phyloP scores from a whole-genome alignment of 441 rosid species.

The Adansonia rubrostipa region DNA sequence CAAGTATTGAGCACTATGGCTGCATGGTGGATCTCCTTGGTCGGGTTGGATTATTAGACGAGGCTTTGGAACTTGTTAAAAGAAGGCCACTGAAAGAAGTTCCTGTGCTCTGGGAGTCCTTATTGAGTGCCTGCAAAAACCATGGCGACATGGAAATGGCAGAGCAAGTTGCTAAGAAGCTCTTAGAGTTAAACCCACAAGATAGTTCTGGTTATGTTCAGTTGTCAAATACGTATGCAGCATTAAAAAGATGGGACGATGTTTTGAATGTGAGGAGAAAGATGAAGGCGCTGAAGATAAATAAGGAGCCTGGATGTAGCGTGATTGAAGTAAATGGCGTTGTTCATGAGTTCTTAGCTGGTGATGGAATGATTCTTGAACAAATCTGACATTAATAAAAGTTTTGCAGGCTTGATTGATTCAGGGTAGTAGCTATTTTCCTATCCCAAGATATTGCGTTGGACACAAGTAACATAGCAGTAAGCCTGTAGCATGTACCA shows the following conservation, averaged over 20 bases:
- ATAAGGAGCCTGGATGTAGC: slow-evolving; percentile 51
- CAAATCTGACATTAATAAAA: slow-evolving; percentile 24
- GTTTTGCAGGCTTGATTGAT: background rate
- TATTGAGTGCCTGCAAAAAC: slow-evolving; percentile 45
- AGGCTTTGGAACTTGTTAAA: slow-evolving; percentile 48
- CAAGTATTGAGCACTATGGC: slow-evolving; percentile 52
- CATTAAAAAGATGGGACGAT: slow-evolving; percentile 45
- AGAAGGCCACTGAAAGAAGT: slow-evolving; percentile 38
- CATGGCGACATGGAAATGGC: slow-evolving; percentile 48
- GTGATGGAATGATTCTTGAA: slow-evolving; percentile 44
- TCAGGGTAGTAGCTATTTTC: background rate
- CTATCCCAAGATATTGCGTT: no score
- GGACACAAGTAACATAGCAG: background rate
- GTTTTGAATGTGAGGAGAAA: slow-evolving; percentile 39
- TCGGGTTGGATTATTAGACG: slow-evolving; percentile 44
- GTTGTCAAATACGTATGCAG: slow-evolving; percentile 48
- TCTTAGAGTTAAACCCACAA: slow-evolving; percentile 38
- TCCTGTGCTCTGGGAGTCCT: slow-evolving; percentile 39
- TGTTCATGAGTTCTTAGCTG: slow-evolving; percentile 50
- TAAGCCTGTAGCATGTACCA: background rate
- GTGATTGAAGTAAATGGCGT: slow-evolving; percentile 47
- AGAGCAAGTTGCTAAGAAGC: slow-evolving; percentile 36
- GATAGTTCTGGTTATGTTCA: slow-evolving; percentile 45
- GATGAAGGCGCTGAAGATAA: slow-evolving; percentile 43
- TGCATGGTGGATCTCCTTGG: slow-evolving; percentile 62